A percentile compares a stretch with the other conserved stretches of the same genome.
Conservation (phyloP, 1,284 basidiomycete genomes). For the Boletus smithii region DNA sequence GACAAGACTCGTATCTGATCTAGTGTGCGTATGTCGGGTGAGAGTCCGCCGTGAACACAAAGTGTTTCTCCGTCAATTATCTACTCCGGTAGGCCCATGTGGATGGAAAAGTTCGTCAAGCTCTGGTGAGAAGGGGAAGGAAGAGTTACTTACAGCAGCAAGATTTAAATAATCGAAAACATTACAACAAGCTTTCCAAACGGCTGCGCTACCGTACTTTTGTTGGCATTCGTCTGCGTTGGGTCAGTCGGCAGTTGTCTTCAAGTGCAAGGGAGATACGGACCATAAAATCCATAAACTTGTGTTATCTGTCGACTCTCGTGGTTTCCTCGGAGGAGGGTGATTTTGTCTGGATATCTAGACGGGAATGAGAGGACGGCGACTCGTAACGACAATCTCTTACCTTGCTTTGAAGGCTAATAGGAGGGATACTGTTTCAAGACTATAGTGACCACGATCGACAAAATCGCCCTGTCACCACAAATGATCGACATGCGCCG, state of each 20-base stretch:
- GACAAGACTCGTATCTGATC: slow-evolving; percentile 92
- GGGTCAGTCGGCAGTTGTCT: neutral
- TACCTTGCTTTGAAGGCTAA: slow-evolving; percentile 90
- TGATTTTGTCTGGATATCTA: slow-evolving; percentile 92
- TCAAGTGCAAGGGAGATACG: slow-evolving; percentile 22
- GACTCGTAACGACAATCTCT: slow-evolving; percentile 16
- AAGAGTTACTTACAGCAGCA: slow-evolving; percentile 67
- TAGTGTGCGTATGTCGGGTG: slow-evolving; percentile 87
- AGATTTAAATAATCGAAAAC: slow-evolving; percentile 95
- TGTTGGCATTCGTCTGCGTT: slow-evolving; percentile 88
- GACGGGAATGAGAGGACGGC: slow-evolving; percentile 4
- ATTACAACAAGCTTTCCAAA: slow-evolving; percentile 94
- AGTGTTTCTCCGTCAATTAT: slow-evolving; percentile 91
- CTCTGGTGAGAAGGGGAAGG: neutral
- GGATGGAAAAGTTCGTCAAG: neutral
- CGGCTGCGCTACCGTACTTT: slow-evolving; percentile 91
- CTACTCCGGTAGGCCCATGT: slow-evolving; percentile 38
- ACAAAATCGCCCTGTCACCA: slow-evolving; percentile 94
- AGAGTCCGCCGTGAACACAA: slow-evolving; percentile 92
- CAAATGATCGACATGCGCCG: too few relatives aligned
- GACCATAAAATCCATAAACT: slow-evolving; percentile 97
- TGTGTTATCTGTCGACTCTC: slow-evolving; percentile 97
- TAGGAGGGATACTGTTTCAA: slow-evolving; percentile 92
- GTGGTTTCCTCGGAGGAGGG: slow-evolving; percentile 90
- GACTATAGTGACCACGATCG: slow-evolving; percentile 92